phyloP scores from a whole-genome alignment of 352 stramenopile genomes.

The Pythium oligandrum region DNA sequence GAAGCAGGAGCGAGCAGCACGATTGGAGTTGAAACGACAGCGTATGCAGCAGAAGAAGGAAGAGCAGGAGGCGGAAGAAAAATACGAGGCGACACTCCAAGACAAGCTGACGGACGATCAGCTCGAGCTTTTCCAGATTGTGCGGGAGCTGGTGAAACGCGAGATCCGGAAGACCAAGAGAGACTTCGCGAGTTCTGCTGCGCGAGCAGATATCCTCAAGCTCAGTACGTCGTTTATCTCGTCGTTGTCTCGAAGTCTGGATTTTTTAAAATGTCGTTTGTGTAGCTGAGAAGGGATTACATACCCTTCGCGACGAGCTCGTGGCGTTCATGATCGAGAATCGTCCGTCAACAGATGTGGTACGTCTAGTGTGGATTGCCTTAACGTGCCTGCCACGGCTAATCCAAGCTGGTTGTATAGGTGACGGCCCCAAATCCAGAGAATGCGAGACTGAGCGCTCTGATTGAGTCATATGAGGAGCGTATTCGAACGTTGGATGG shows the following conservation, averaged over 20 bases:
- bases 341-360: conserved; percentile 39
- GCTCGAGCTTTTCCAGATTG: conserved; percentile 50
- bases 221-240: conserved; percentile 32
- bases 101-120: conserved; percentile 49
- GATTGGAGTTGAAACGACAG: conserved; percentile 35
- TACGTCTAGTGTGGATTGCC: no score
- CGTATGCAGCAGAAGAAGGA: conserved; percentile 38
- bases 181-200: conserved; percentile 56
- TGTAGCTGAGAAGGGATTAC: conserved; percentile 50
- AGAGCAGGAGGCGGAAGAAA: conserved; percentile 37
- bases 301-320: conserved; percentile 60
- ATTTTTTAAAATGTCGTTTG: background rate
- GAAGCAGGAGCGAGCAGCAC: conserved; percentile 46
- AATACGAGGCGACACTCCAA: conserved; percentile 32
- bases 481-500: conserved; percentile 24
- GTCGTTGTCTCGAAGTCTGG: background rate
- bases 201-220: conserved; percentile 55
- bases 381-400: no score
- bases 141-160: conserved; percentile 50
- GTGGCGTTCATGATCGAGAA: conserved; percentile 52
- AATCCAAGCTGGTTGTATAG: no score
- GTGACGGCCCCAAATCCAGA: conserved; percentile 54
- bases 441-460: conserved; percentile 48
- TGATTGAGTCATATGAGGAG: conserved; percentile 24
- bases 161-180: conserved; percentile 64